phyloP scores from a whole-genome alignment of 2,329 filamentous ascomycete genomes.

The Exophiala alcalophila region DNA sequence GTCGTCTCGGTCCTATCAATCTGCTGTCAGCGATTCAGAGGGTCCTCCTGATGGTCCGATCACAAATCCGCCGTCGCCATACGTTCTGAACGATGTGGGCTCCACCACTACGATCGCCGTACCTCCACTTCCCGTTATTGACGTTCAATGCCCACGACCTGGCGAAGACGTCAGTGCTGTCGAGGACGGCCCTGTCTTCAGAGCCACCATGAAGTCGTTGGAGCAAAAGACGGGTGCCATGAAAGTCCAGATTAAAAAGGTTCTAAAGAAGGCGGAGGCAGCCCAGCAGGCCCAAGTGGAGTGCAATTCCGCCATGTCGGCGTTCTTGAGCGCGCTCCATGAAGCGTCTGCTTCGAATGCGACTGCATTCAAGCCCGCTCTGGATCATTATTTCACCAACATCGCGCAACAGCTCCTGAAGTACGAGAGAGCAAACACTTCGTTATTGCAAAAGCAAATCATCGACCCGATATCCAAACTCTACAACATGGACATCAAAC shows the following conservation, averaged over 20 bases:
- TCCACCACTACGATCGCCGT: constrained; percentile 33
- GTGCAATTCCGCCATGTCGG: constrained; percentile 79
- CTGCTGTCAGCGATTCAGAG: constrained; percentile 72
- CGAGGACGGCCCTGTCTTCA: constrained; percentile 92
- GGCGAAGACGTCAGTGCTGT: constrained; percentile 79
- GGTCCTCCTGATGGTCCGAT: constrained; percentile 38
- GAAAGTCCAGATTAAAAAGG: constrained; percentile 91
- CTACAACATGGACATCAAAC: constrained; percentile 95
- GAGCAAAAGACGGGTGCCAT: constrained; percentile 97
- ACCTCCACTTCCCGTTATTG: constrained; percentile 64
- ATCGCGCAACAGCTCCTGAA: constrained; percentile 85
- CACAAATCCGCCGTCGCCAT: constrained; percentile 35
- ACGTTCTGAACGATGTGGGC: constrained; percentile 29
- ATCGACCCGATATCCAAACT: constrained; percentile 90
- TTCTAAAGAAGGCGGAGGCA: constrained; percentile 89
- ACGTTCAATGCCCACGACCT: constrained; percentile 80
- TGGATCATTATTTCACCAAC: constrained; percentile 98
- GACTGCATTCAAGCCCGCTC: constrained; percentile 91
- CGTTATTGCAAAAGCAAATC: constrained; percentile 84
- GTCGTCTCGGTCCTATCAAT: constrained; percentile 84
- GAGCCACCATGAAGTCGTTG: constrained; percentile 91
- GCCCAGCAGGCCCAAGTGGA: constrained; percentile 74
- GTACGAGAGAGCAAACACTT: constrained; percentile 81
- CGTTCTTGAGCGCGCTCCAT: constrained; percentile 79
- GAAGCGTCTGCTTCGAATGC: constrained; percentile 89